Percentiles rank a stretch among this genome's conserved stretches.
Evolutionary conservation across 1,139 yeast genomes (phyloP).

Genomic region (Geotrichum carabidarum): DNA sequence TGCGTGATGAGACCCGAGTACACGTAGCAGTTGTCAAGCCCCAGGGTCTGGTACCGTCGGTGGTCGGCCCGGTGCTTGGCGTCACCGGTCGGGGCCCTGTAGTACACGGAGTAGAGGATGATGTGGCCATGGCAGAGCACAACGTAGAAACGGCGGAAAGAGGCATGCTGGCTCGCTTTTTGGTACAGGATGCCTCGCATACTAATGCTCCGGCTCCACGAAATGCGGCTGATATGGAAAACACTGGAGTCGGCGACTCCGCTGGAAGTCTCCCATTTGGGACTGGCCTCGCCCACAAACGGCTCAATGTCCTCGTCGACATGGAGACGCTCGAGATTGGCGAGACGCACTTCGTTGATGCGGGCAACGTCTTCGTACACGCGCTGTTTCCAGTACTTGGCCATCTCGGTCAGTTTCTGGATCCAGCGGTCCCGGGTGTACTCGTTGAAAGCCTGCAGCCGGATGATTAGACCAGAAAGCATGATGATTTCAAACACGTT

Average conservation of each 20-base stretch:
- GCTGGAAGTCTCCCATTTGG: constrained; percentile 47
- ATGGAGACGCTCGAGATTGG: constrained; percentile 46
- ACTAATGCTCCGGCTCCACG: constrained; percentile 56
- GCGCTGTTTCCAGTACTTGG: constrained; percentile 56
- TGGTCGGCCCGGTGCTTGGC: constrained; percentile 26
- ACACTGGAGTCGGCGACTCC: constrained; percentile 50
- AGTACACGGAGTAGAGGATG: constrained; percentile 44
- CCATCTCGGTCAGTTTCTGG: constrained; percentile 42
- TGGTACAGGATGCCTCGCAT: constrained; percentile 60
- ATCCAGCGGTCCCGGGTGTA: constrained; percentile 64
- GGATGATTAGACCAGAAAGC: constrained; percentile 44
- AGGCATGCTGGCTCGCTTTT: constrained; percentile 63
- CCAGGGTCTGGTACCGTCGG: constrained; percentile 38
- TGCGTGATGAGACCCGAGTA: constrained; percentile 66
- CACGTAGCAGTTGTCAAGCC: constrained; percentile 53
- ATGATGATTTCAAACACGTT: constrained; percentile 53
- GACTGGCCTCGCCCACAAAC: constrained; percentile 33
- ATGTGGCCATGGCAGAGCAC: constrained; percentile 67
- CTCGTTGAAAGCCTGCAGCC: constrained; percentile 54
- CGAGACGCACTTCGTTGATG: constrained; percentile 41
- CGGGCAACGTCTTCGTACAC: constrained; percentile 42
- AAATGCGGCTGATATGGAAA: constrained; percentile 20
- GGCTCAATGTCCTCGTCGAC: constrained; percentile 46
- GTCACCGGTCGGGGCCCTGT: constrained; percentile 39
- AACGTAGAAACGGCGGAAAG: constrained; percentile 57